Base-by-base conservation (phyloP, 306 rosid genomes). In the Cicer judaicum region DNA sequence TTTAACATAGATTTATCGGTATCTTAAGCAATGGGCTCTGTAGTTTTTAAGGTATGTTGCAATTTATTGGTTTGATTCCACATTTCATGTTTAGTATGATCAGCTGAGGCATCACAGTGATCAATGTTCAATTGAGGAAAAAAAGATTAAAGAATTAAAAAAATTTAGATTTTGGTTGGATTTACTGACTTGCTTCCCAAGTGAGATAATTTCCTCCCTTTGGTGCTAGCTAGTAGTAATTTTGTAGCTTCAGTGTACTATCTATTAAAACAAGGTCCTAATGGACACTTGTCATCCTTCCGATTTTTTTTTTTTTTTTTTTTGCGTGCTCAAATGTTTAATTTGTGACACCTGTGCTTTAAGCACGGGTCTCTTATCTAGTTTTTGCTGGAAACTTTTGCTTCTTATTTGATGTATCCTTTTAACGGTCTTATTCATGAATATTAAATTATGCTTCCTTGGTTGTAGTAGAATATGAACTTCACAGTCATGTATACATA, bases 351-450 rank as follows among this genome's bases (percentile, higher is more conserved):
- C 34, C 34, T 29, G 34, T 29, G 34, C 34, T 29, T 29, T 29
- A 29, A 29, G 34, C 34, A 29, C 5, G 34, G 0, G 34, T 29
- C 34, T 29, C 34, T 29, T 29, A 3, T 29, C 34, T 29, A 29
- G 34, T 29, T 29, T 14, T 47, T 72, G 16, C 50, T 68, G 47
- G 73, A 11, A 6, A 39, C 44, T 7, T 69, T 34, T 78, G 60
- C 54, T 73, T 65, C 41, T n/a, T 54, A 29, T 70, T 42, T 73
- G 46, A 41, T 73, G 52, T 8, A 64, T 81, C 76, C 18, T 76
- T 76, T 55, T 38, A 50, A 42, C 50, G 13, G 11, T 52, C 72
- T 59, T 78, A 38, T 64, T 49, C 13, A 40, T 72, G 14, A 34
- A 60, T 12, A 34, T 60, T 7, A 29, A 60, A n/a, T 34, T 60